phyloP scores from a whole-genome alignment of 2,329 filamentous ascomycete genomes.

The Trichoderma arundinaceum region DNA sequence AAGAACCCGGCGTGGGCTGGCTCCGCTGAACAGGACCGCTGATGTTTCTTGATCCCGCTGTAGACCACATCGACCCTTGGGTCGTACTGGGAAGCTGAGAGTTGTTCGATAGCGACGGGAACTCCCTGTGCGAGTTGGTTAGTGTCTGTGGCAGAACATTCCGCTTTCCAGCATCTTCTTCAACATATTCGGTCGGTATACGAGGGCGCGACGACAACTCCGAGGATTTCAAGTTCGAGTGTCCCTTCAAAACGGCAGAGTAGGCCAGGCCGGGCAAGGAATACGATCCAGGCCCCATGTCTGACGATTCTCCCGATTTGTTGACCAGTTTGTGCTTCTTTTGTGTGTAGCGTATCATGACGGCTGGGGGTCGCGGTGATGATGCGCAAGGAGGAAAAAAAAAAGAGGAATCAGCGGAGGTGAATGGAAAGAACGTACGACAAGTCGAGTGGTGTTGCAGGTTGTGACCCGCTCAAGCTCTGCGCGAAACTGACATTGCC shows the following conservation, averaged over 20 bases:
- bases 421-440: constrained; percentile 59
- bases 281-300: constrained; percentile 16
- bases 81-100: constrained; percentile 57
- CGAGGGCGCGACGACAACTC: neutral
- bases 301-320: constrained; percentile 29
- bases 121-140: constrained; percentile 56
- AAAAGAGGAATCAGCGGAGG: constrained; percentile 4
- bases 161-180: neutral
- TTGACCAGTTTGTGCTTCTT: constrained; percentile 32
- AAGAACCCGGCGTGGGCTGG: constrained; percentile 56
- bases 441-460: constrained; percentile 65
- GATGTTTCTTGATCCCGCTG: constrained; percentile 55
- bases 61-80: constrained; percentile 62
- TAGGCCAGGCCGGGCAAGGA: constrained; percentile 36
- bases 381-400: neutral
- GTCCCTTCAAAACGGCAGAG: constrained; percentile 44
- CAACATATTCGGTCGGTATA: neutral
- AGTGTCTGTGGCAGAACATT: neutral
- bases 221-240: constrained; percentile 29
- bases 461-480: constrained; percentile 67
- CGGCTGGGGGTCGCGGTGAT: neutral
- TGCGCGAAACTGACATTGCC: constrained; percentile 70
- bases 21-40: constrained; percentile 58
- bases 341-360: constrained; percentile 24
- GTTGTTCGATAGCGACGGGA: constrained; percentile 68